These are phyloP conservation scores for Hymenoscyphus fraxineus DNA, from an alignment of 2,329 filamentous ascomycete species.

Conservation along the genomic window DNA sequence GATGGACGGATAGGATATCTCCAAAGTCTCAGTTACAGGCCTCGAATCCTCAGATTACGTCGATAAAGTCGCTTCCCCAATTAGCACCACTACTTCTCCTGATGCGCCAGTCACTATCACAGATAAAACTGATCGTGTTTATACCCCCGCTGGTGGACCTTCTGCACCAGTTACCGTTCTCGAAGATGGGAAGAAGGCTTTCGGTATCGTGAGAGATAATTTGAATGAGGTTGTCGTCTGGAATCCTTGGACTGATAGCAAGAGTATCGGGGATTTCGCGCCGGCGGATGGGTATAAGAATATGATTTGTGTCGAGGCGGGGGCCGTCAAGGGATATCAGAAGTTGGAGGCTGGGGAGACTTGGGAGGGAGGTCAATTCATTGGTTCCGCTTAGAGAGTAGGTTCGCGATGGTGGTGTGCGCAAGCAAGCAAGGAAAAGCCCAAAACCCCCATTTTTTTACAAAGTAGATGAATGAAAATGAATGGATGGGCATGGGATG, in stretches of 20 bases:
- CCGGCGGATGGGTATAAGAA: conserved; percentile 87
- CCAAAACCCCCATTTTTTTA: not conserved
- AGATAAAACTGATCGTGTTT: conserved; percentile 83
- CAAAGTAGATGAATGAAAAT: conserved; percentile 2
- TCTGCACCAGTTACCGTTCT: conserved; percentile 55
- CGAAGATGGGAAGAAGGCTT: conserved; percentile 60
- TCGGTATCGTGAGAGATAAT: conserved; percentile 77
- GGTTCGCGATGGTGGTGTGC: not conserved
- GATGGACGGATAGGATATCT: conserved; percentile 63
- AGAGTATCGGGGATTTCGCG: conserved; percentile 78
- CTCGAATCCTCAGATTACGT: conserved; percentile 73
- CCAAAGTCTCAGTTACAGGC: conserved; percentile 66
- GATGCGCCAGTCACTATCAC: conserved; percentile 61
- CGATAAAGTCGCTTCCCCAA: conserved; percentile 69
- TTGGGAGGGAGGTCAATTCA: conserved; percentile 51
- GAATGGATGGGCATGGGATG: conserved; percentile 5
- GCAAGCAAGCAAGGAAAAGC: not conserved
- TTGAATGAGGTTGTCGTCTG: conserved; percentile 87
- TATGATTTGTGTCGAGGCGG: conserved; percentile 94
- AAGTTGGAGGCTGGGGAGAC: conserved; percentile 75
- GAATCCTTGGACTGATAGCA: conserved; percentile 90
- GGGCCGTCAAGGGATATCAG: conserved; percentile 76
- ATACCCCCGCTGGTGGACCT: conserved; percentile 65
- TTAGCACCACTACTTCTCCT: conserved; percentile 61
- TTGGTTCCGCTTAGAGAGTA: conserved; percentile 5